These are phyloP conservation scores for Lumnitzera racemosa DNA, from an alignment of 345 rosid genomes.

Conservation along the genomic window DNA sequence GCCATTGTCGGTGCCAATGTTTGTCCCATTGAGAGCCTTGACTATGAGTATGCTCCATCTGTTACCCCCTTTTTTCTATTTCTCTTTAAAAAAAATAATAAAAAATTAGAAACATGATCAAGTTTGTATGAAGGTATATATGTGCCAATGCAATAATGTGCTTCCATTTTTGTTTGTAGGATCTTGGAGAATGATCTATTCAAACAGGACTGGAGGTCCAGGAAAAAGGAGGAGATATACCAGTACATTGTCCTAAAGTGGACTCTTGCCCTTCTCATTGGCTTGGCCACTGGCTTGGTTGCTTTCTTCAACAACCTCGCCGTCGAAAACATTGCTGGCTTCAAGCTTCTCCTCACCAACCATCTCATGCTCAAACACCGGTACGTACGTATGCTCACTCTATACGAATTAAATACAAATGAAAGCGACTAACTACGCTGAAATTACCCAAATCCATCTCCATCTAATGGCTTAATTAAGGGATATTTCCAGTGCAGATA, in stretches of 20 bases:
- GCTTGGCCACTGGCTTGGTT: slow-evolving; percentile 60
- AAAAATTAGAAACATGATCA: too few relatives aligned
- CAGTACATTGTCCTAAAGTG: slow-evolving; percentile 81
- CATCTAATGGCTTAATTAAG: slow-evolving; percentile 9
- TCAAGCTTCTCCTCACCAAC: slow-evolving; percentile 63
- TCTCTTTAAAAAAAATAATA: background rate
- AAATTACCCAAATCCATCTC: background rate
- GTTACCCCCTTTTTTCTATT: background rate
- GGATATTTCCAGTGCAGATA: slow-evolving; percentile 42
- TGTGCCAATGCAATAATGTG: background rate
- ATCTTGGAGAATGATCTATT: slow-evolving; percentile 76
- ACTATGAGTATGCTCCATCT: slow-evolving; percentile 53
- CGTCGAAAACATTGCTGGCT: slow-evolving; percentile 80
- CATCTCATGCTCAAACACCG: slow-evolving; percentile 65
- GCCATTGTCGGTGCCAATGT: slow-evolving; percentile 87
- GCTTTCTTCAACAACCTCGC: slow-evolving; percentile 67
- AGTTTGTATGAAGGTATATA: too few relatives aligned
- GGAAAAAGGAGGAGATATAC: slow-evolving; percentile 67
- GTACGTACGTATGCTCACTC: slow-evolving; percentile 15
- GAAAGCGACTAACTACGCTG: background rate
- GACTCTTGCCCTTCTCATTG: slow-evolving; percentile 80
- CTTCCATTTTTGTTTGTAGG: slow-evolving; percentile 24
- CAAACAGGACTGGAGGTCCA: slow-evolving; percentile 90
- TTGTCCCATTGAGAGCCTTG: slow-evolving; percentile 88
- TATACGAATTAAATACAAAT: too few relatives aligned